phyloP scores from a whole-genome alignment of 2,329 filamentous ascomycete genomes.

The Aspergillus thermomutatus region DNA sequence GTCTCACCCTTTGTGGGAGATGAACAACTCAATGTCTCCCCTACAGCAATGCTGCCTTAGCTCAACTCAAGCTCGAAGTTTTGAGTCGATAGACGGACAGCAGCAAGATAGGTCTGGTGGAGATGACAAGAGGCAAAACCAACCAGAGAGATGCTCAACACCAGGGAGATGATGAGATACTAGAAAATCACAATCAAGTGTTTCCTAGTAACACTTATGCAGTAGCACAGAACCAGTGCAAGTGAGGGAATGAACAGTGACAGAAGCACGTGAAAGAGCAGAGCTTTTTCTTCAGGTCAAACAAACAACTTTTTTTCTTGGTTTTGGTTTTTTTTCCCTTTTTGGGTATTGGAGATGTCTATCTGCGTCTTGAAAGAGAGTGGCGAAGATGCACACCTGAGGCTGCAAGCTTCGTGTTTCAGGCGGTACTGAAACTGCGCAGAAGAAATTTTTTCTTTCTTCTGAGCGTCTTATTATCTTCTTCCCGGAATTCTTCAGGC shows the following conservation, averaged over 20 bases:
- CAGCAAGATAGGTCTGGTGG: slow-evolving; percentile 3
- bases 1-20: slow-evolving; percentile 70
- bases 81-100: neutral
- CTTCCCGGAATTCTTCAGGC: slow-evolving; percentile 17
- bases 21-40: slow-evolving; percentile 99
- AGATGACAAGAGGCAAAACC: slow-evolving; percentile 4
- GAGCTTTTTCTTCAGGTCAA: neutral
- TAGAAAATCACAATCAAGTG: slow-evolving; percentile 39
- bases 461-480: slow-evolving; percentile 12
- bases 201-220: slow-evolving; percentile 25
- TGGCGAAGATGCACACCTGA: slow-evolving; percentile 23
- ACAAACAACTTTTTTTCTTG: slow-evolving; percentile 15
- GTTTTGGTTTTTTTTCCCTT: slow-evolving; percentile 18
- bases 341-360: slow-evolving; percentile 21
- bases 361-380: slow-evolving; percentile 22
- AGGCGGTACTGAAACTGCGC: slow-evolving; percentile 17
- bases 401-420: slow-evolving; percentile 24
- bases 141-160: slow-evolving; percentile 7
- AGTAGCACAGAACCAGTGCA: slow-evolving; percentile 9
- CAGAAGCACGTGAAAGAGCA: neutral
- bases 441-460: slow-evolving; percentile 7
- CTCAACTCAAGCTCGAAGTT: neutral
- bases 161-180: slow-evolving; percentile 9
- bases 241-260: slow-evolving; percentile 18
- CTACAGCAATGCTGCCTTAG: slow-evolving; percentile 38